phyloP scores from a whole-genome alignment of 495 filamentous ascomycete genomes.

The Daldinia concentrica region DNA sequence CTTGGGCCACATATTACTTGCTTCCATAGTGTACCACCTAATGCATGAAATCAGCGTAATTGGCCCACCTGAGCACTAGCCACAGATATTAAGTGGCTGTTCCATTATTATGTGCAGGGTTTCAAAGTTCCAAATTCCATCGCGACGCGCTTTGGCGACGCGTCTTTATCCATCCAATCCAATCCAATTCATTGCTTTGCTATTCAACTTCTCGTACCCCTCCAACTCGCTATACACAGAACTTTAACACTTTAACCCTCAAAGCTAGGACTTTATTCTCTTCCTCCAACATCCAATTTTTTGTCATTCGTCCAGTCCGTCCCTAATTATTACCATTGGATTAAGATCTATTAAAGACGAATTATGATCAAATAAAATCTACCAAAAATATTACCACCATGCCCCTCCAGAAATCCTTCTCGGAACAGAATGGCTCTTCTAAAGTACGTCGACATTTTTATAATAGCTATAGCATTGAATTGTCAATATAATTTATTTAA shows the following conservation, averaged over 20 bases:
- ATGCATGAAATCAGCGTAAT: neutral
- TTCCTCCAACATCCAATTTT: neutral
- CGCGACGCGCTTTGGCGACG: conserved; percentile 3
- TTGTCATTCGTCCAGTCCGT: neutral
- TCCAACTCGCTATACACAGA: conserved; percentile 4
- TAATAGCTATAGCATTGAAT: neutral
- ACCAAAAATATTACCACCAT: conserved; percentile 38
- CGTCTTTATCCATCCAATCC: conserved; percentile 6
- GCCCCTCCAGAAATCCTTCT: conserved; percentile 63
- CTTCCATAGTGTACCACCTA: too few relatives aligned
- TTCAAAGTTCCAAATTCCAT: neutral
- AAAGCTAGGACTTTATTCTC: conserved; percentile 5
- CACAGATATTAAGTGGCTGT: too few relatives aligned
- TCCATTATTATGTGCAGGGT: neutral
- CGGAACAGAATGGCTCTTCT: conserved; percentile 53
- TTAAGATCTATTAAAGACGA: conserved; percentile 3
- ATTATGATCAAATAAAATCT: conserved; percentile 27
- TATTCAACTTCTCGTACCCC: conserved; percentile 11
- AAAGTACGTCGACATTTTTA: conserved; percentile 33
- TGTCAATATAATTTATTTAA: neutral
- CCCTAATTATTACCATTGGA: neutral
- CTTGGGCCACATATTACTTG: conserved; percentile 31
- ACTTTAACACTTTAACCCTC: neutral
- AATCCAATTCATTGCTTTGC: conserved; percentile 24
- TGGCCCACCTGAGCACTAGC: too few relatives aligned